Percentiles rank a stretch among this genome's conserved stretches.
Conservation (phyloP, 192 early-diverging fungal genomes). For the Coemansia reversa region DNA sequence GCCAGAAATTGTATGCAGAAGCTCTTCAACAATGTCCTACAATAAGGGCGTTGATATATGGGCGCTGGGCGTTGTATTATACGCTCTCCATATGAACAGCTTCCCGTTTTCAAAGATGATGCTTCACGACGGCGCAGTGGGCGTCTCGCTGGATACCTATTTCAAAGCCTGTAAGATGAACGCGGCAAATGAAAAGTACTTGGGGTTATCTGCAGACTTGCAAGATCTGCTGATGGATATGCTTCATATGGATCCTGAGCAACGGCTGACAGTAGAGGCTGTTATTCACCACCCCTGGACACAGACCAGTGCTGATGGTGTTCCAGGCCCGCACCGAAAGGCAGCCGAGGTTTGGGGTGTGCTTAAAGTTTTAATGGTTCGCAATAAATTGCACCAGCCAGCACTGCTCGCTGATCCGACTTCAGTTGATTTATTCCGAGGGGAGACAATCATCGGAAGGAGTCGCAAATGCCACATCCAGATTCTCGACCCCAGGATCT, state of each 20-base stretch:
- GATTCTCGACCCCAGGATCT: constrained; percentile 31
- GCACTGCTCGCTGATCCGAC: background rate
- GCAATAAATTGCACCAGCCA: background rate
- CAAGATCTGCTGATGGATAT: constrained; percentile 29
- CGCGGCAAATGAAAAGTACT: constrained; percentile 19
- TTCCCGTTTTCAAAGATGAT: constrained; percentile 43
- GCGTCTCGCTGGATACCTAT: constrained; percentile 27
- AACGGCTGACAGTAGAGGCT: constrained; percentile 30
- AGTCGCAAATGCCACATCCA: constrained; percentile 43
- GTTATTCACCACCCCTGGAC: constrained; percentile 42
- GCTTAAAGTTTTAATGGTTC: constrained; percentile 2
- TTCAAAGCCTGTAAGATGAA: constrained; percentile 22
- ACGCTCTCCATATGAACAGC: constrained; percentile 44
- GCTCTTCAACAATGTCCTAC: constrained; percentile 36
- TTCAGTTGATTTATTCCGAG: constrained; percentile 29
- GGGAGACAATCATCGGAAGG: constrained; percentile 29
- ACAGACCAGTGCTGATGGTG: constrained; percentile 32
- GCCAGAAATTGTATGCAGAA: constrained; percentile 52
- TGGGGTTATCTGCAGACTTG: constrained; percentile 20
- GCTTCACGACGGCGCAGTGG: constrained; percentile 11
- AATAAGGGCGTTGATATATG: constrained; percentile 52
- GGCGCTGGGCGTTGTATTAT: constrained; percentile 53
- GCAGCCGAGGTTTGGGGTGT: constrained; percentile 36
- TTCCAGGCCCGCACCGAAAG: constrained; percentile 24
- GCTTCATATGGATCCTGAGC: constrained; percentile 31